Percentiles rank a stretch among this genome's conserved stretches.
These are phyloP conservation scores for Mimosa bimucronata DNA, from an alignment of 306 rosid species.

Conservation along the genomic window DNA sequence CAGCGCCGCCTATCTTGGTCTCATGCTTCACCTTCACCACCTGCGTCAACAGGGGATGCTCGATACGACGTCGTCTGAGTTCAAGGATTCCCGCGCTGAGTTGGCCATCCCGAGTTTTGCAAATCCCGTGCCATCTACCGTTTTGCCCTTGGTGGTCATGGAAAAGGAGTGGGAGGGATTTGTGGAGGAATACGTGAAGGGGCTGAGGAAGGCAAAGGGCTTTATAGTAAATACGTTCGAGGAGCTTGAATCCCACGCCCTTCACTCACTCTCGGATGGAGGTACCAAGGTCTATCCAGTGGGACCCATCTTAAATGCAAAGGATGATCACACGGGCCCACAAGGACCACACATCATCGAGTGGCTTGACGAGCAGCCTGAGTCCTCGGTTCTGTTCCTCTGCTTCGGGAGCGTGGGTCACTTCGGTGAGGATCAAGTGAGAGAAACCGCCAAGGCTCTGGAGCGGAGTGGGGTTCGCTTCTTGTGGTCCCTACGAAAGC, in stretches of 20 bases:
- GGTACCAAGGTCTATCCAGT: too few species aligned
- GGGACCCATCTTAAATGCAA: constrained; percentile 39
- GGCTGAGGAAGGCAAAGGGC: constrained; percentile 35
- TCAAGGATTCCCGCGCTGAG: constrained; percentile 33
- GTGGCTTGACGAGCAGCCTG: constrained; percentile 49
- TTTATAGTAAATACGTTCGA: constrained; percentile 44
- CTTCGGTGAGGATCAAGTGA: constrained; percentile 1
- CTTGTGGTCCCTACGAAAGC: not conserved
- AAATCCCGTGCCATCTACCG: constrained; percentile 33
- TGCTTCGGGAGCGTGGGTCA: constrained; percentile 2
- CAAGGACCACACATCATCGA: not conserved
- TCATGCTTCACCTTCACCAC: constrained; percentile 33
- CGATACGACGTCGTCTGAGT: not conserved
- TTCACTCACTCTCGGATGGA: constrained; percentile 3
- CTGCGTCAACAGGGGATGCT: constrained; percentile 25
- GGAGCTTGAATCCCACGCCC: constrained; percentile 41
- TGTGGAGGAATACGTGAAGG: not conserved
- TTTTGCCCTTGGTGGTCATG: constrained; percentile 8
- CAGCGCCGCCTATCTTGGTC: constrained; percentile 32
- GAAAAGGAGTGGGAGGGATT: not conserved
- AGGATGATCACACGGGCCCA: not conserved
- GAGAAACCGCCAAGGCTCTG: not conserved
- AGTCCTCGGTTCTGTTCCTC: constrained; percentile 50
- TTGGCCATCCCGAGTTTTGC: constrained; percentile 20
- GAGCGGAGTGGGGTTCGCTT: not conserved